Evolutionary conservation across 345 rosid species (phyloP).

Genomic region (Gossypium arboreum): DNA sequence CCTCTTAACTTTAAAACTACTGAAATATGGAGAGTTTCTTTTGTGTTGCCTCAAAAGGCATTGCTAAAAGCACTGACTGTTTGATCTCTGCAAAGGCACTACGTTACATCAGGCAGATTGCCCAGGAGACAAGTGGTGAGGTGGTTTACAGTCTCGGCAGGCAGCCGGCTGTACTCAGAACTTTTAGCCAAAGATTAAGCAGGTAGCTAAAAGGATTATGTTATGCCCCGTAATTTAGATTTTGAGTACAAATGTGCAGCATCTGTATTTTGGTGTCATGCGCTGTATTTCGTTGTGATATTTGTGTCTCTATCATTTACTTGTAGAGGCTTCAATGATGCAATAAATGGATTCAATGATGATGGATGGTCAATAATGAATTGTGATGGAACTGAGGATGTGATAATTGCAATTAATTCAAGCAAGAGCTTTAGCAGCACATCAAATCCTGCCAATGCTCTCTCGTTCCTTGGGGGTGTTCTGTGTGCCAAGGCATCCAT

Average conservation of each 20-base stretch:
- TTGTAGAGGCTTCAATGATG: constrained; percentile 88
- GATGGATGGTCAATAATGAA: constrained; percentile 90
- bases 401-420: constrained; percentile 70
- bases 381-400: constrained; percentile 91
- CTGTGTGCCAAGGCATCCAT: constrained; percentile 99
- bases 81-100: constrained; percentile 55
- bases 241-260: neutral
- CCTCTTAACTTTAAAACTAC: neutral
- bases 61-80: constrained; percentile 10
- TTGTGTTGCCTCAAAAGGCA: neutral
- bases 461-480: constrained; percentile 78
- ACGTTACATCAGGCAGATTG: constrained; percentile 80
- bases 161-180: constrained; percentile 92
- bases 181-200: constrained; percentile 93
- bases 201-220: constrained; percentile 39
- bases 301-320: constrained; percentile 5
- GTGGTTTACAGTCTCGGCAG: constrained; percentile 91
- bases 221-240: neutral
- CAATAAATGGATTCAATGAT: constrained; percentile 91
- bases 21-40: neutral
- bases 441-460: constrained; percentile 46
- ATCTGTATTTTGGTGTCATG: neutral
- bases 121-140: constrained; percentile 95
- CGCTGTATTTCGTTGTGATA: neutral
- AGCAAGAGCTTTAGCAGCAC: constrained; percentile 52